Base-by-base conservation (phyloP, 2,329 filamentous ascomycete species). In the Diplodia corticola region DNA sequence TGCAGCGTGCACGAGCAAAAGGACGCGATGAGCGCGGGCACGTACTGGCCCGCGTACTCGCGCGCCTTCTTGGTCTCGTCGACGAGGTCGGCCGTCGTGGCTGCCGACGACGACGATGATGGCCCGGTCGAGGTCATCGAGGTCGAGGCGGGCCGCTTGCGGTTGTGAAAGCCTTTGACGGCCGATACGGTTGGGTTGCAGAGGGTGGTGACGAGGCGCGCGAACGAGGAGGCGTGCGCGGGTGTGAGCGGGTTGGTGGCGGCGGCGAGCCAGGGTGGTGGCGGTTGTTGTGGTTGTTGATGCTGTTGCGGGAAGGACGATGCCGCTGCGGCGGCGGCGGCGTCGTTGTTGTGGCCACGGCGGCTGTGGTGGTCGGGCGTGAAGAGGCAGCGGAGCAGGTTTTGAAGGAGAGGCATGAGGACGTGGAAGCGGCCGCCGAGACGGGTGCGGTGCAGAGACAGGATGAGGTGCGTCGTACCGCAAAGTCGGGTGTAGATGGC, bases 401-500 rank as follows among this genome's bases (percentile, higher is more conserved):
- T 76, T 70, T 87, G 84, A 66, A 89, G 80, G 13, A 84, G 77
- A 0, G 82, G 80, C 5, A 88, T 75, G 17, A 89, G 75, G 12
- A 89, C 77, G 70, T 89, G 86, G 75, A 85, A 85, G 26, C 87
- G 85, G 7, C 86, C 86, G 40, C 84, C 83, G 10, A 89, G 77
- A 49, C 85, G 84, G 17, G 83, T 78, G 24, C 86, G 83, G 70
- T 88, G 83, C 13, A 87, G 79, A n/a, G 83, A 78, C 7, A 89
- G 75, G 7, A 88, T 74, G 0, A 81, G 75, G 9, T 82, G 82
- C 65, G 84, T 76, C 10, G 87, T 77, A 40, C 81, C 77, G 72
- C 85, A 88, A 10, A 88, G 76, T 49, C 84, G 82, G 5, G 80
- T 78, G 75, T 82, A 88, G 53, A 88, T 78, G 1, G 78, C 74